Base-by-base conservation (phyloP, 345 rosid genomes). In the Mallotus nudiflorus region DNA sequence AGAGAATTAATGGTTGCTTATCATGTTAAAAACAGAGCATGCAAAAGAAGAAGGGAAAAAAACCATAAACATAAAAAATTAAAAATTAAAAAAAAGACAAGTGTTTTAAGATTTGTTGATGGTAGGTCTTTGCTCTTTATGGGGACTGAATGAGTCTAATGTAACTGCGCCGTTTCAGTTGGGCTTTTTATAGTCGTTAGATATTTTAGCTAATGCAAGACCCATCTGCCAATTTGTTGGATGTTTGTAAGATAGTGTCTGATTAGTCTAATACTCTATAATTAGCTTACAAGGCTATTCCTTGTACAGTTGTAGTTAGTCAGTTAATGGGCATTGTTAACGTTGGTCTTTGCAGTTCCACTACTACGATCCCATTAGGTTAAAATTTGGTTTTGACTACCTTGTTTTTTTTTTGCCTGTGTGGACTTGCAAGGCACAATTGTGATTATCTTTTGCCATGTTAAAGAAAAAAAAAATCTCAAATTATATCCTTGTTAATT, bases 171-270 rank as follows among this genome's bases (percentile, higher is more conserved):
- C 9, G 14, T 56, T 28, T 56, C 29, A 56, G 61, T 56, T 56
- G 61, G 61, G 61, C 39, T 28, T 27, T 13, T 56, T 54, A 33
- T 54, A 54, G 58, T 53, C 16, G 29, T 54, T 8, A 31, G 58
- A 54, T 54, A 22, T n/a, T n/a, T n/a, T 5, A 28, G 61, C 39
- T 56, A n/a, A 35, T 56, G 39, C 61, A 28, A 33, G 37, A 56
- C 61, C 56, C 61, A 56, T 11, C n/a, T 56, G 42, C 72, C 72
- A 29, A 42, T 19, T 69, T 20, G 64, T 45, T 28, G 42, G 48
- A 25, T 9, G 29, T 62, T 62, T 55, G 3, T 29, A 18, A 6
- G 24, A 31, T 1, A 20, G 12, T 4, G 56, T 22, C 4, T 52
- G 8, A 42, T 42, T 42, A 42, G 14, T 42, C 11, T 42, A 14